Evolutionary conservation across 2,329 filamentous ascomycete species (phyloP).

Genomic region (Hysterium pulicare): DNA sequence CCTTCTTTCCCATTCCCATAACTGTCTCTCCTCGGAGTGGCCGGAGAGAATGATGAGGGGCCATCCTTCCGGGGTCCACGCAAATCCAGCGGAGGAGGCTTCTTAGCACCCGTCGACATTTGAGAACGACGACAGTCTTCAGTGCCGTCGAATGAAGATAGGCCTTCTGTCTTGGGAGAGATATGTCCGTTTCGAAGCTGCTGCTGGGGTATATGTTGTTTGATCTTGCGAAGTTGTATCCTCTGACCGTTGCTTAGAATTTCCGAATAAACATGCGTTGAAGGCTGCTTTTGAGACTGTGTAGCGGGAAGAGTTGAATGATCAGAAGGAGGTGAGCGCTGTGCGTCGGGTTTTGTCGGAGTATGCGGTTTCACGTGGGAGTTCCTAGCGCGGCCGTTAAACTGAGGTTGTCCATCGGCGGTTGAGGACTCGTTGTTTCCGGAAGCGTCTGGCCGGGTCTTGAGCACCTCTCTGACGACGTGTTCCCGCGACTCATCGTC

Average conservation of each 20-base stretch:
- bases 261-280: constrained; percentile 11
- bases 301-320: background rate
- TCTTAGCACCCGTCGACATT: background rate
- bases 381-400: constrained; percentile 12
- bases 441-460: background rate
- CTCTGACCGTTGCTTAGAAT: constrained; percentile 22
- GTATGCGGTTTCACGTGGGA: constrained; percentile 8
- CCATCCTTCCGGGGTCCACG: background rate
- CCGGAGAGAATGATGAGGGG: background rate
- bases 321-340: constrained; percentile 10
- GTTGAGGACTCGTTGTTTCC: background rate
- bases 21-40: background rate
- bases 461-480: background rate
- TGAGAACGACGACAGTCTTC: background rate
- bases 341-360: constrained; percentile 5
- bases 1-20: background rate
- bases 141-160: background rate
- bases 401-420: background rate
- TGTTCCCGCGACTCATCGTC: background rate
- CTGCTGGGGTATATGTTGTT: constrained; percentile 15
- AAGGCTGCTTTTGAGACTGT: constrained; percentile 7
- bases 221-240: constrained; percentile 22
- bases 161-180: background rate
- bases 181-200: background rate
- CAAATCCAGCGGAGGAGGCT: background rate